Evolutionary conservation across 2,329 filamentous ascomycete genomes (phyloP).

Genomic region (Thelonectria olida): DNA sequence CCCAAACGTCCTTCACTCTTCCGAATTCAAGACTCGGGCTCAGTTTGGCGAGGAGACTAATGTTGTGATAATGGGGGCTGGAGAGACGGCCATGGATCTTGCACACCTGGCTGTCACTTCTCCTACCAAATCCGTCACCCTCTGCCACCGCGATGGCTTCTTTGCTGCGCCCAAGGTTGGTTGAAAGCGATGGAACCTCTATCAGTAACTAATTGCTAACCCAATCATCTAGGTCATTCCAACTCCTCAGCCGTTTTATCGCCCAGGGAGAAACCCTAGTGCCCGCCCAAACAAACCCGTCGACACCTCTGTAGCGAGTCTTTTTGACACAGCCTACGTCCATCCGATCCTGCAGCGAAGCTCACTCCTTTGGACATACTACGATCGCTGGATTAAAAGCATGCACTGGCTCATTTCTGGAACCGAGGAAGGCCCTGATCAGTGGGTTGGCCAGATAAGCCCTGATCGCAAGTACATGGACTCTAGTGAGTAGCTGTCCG

Average conservation of each 20-base stretch:
- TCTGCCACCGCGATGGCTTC: slow-evolving; percentile 58
- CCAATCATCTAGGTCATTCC: slow-evolving; percentile 38
- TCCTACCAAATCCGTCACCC: slow-evolving; percentile 50
- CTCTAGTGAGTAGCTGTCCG: slow-evolving; percentile 39
- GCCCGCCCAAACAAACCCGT: slow-evolving; percentile 53
- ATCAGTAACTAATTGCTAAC: neutral
- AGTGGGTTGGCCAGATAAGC: slow-evolving; percentile 57
- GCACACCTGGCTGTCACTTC: slow-evolving; percentile 55
- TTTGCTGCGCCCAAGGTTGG: slow-evolving; percentile 55
- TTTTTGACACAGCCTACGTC: slow-evolving; percentile 62
- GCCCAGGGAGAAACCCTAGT: neutral
- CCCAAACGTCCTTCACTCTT: slow-evolving; percentile 53
- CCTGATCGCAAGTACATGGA: slow-evolving; percentile 47
- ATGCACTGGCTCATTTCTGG: slow-evolving; percentile 56
- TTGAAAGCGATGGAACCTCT: slow-evolving; percentile 37
- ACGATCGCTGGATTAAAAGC: slow-evolving; percentile 55
- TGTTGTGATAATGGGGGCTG: slow-evolving; percentile 54
- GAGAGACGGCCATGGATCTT: slow-evolving; percentile 58
- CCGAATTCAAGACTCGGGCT: slow-evolving; percentile 50
- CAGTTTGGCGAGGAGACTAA: slow-evolving; percentile 52
- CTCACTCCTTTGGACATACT: slow-evolving; percentile 54
- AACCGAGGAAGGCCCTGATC: slow-evolving; percentile 55
- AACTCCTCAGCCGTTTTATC: slow-evolving; percentile 25
- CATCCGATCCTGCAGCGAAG: slow-evolving; percentile 57
- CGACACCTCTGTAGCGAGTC: slow-evolving; percentile 56